phyloP scores from a whole-genome alignment of 805 yeast genomes.

The Tetrapisispora pingtungensis region DNA sequence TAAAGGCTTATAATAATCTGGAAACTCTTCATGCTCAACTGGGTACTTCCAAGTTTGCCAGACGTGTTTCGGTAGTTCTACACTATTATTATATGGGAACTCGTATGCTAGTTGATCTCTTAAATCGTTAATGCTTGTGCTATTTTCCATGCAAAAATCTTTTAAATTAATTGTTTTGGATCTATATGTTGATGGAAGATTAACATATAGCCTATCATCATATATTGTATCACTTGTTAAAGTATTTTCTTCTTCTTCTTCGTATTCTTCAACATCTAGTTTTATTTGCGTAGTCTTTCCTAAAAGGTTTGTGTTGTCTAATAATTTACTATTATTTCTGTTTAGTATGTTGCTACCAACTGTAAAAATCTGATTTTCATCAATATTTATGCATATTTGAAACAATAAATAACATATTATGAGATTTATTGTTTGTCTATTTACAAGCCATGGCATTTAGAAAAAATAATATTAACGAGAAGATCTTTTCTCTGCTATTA shows the following conservation, averaged over 20 bases:
- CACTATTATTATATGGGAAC: slow-evolving; percentile 61
- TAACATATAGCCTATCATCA: not conserved
- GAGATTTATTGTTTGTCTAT: not conserved
- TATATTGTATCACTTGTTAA: not conserved
- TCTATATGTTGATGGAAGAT: not conserved
- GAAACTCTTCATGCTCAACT: slow-evolving; percentile 45
- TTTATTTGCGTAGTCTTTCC: not conserved
- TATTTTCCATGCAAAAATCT: slow-evolving; percentile 1
- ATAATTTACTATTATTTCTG: too few relatives aligned
- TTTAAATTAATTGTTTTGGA: slow-evolving; percentile 9
- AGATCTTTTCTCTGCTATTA: too few relatives aligned
- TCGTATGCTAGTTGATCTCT: slow-evolving; percentile 48
- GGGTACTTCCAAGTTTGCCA: slow-evolving; percentile 95
- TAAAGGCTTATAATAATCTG: slow-evolving; percentile 39
- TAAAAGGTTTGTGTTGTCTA: not conserved
- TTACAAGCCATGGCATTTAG: not conserved
- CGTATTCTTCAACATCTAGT: not conserved
- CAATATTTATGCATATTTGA: not conserved
- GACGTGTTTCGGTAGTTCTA: slow-evolving; percentile 62
- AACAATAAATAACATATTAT: not conserved
- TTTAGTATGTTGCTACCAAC: not conserved
- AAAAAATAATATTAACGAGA: not conserved
- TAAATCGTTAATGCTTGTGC: slow-evolving; percentile 9
- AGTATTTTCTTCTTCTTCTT: not conserved
- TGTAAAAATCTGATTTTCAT: not conserved